Base-by-base conservation (phyloP, 179 eudicot genomes). In the Vitellaria paradoxa region DNA sequence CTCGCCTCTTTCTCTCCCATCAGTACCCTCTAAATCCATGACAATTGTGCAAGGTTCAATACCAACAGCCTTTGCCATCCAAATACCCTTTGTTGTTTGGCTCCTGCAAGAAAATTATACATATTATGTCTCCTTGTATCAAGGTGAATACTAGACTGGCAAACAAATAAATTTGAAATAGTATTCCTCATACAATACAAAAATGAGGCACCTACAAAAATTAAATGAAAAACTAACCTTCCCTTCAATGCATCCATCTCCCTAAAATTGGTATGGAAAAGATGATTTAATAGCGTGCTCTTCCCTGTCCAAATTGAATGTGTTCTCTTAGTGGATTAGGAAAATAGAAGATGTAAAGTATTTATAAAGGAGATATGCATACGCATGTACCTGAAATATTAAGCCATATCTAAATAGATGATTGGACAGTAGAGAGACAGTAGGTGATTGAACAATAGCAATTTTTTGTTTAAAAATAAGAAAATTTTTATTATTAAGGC, bases 11-110 rank as follows among this genome's bases (percentile, higher is more conserved):
- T 91, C 97, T 79, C 90, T 83, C 40, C 97, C 92, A 85, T 91
- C 97, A 49, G 91, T 91, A 69, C 97, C 97, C 97, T 91, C 97
- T 82, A 90, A 81, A 84, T 91, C 97, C 90, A 91, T 86, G 46
- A 91, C 93, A 77, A 90, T 68, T 13, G 92, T 88, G 24, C 84
- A 85, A 40, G 96, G 93, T 75, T 91, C 92, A 78, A 91, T 88
- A 14, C 86, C 91, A 67, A 81, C 88, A 79, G 87, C 87, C 55
- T 79, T 86, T 26, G 96, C 96, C 72, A 91, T 53, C 96, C 96
- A 91, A 79, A 90, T 83, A 2, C 96, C 96, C 80, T 86, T 88
- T 45, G 88, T 85, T 4, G 88, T 85, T 70, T 85, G 85, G 65
- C 6, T 65, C 82, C 88, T 85, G 78, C 59, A 65, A 66, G 21